Conservation (phyloP, 768 basidiomycete species). For the Xerocomus brunneocitrinus region DNA sequence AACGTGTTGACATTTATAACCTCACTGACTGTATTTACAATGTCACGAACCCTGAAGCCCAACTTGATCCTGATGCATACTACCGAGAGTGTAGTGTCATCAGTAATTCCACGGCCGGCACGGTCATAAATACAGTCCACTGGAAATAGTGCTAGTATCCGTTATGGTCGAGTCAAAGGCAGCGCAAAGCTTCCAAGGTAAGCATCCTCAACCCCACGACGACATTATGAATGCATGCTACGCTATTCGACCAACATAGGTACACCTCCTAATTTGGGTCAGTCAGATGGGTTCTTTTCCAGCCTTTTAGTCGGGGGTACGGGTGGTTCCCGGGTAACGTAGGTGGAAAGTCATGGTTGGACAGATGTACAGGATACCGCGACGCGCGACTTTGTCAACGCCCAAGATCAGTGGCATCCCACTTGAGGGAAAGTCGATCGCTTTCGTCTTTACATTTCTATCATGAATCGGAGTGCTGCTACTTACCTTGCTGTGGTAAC, state of each 20-base stretch:
- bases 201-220: too few species aligned
- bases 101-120: constrained; percentile 59
- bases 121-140: constrained; percentile 83
- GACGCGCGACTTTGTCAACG: constrained; percentile 60
- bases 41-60: constrained; percentile 34
- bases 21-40: constrained; percentile 80
- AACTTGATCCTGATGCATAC: constrained; percentile 40
- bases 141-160: constrained; percentile 61
- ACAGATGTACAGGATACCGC: constrained; percentile 52
- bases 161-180: constrained; percentile 82
- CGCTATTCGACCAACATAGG: constrained; percentile 82
- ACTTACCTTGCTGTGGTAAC: too few species aligned
- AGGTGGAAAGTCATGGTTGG: constrained; percentile 79
- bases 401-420: constrained; percentile 60
- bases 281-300: not conserved
- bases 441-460: constrained; percentile 26
- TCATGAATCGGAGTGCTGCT: too few species aligned
- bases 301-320: constrained; percentile 92
- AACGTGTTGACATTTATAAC: constrained; percentile 52
- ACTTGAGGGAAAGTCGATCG: constrained; percentile 74
- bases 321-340: constrained; percentile 85
- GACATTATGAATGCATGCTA: constrained; percentile 30
- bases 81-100: constrained; percentile 65
- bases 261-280: not conserved
- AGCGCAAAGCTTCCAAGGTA: constrained; percentile 64